Evolutionary conservation across 75 land plant genomes (phyloP), one percentile per base, ranked within the genome.

Genomic region (Selaginella tamariscina): DNA sequence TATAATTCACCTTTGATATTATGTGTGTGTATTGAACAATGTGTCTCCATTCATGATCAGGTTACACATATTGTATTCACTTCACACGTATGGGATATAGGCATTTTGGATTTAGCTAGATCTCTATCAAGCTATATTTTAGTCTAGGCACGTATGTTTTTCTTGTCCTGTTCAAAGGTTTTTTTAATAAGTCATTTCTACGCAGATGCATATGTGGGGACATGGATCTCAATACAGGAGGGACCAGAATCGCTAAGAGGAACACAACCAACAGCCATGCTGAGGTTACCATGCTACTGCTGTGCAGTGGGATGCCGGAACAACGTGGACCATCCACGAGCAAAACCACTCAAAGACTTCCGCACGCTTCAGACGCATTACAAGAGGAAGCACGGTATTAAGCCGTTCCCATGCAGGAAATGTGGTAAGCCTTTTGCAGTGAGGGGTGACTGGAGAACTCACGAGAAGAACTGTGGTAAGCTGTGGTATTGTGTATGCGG

Each of bases 381-480:
- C 26, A 59, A 59, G 26, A 8, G 62, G n/a, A 59, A 59, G 62
- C 62, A 59, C 26, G 62, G 62, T 9, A 59, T 59, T 21, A 59
- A 59, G 62, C 62, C 62, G 5, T 59, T 59, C 26, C 62, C 62
- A 2, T 59, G 62, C 62, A 5, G 62, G 18, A 59, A 59, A n/a
- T 59, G 62, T n/a, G 62, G 62, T 21, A 59, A 59, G 21, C 24
- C 62, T 2, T 59, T 59, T 59, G 62, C 62, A 2, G 62, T 59
- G 8, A 5, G 62, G 8, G 62, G 62, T 8, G 62, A 59, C 26
- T 59, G 62, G 62, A 5, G 62, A n/a, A 59, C 62, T 5, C 62
- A 59, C 26, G 62, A 59, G 62, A 59, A 59, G 62, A 59, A 59
- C 62, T 59, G 62, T n/a, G 62, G 62, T n/a, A 59, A 59, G 62